Evolutionary conservation across 2,329 filamentous ascomycete species (phyloP).

Genomic region (Fusarium lateritium): DNA sequence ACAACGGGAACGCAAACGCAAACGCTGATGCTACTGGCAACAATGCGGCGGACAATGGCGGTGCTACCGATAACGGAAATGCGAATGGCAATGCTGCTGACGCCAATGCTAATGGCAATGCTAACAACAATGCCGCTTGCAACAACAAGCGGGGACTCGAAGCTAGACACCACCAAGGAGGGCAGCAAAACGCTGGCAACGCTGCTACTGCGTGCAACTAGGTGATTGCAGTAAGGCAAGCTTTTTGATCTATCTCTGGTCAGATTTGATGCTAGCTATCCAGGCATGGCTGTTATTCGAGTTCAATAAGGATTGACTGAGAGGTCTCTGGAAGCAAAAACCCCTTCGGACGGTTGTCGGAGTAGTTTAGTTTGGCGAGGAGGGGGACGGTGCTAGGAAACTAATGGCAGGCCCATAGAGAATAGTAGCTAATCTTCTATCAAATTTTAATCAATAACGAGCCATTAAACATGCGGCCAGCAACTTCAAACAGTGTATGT

Average conservation of each 20-base stretch:
- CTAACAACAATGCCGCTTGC: constrained; percentile 1
- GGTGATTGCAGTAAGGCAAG: background rate
- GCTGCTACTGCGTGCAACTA: constrained; percentile 16
- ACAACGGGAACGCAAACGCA: no score
- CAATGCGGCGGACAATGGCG: no score
- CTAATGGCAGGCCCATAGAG: constrained; percentile 14
- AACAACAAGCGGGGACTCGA: constrained; percentile 3
- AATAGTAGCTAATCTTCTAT: no score
- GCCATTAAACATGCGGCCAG: no score
- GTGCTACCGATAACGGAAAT: no score
- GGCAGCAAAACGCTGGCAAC: background rate
- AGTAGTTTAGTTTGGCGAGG: background rate
- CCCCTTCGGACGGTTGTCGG: no score
- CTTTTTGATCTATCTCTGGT: background rate
- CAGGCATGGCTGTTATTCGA: background rate
- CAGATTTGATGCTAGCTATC: fast-evolving
- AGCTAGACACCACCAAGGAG: constrained; percentile 1
- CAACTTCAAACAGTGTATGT: no score
- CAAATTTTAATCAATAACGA: no score
- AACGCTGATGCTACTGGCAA: no score
- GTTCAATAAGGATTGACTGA: no score
- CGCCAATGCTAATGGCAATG: background rate
- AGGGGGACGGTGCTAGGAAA: background rate
- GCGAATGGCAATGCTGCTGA: background rate
- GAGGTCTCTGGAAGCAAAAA: no score